These are phyloP conservation scores for Margaritispora aquatica DNA, from an alignment of 495 filamentous ascomycete genomes.

Conservation along the genomic window DNA sequence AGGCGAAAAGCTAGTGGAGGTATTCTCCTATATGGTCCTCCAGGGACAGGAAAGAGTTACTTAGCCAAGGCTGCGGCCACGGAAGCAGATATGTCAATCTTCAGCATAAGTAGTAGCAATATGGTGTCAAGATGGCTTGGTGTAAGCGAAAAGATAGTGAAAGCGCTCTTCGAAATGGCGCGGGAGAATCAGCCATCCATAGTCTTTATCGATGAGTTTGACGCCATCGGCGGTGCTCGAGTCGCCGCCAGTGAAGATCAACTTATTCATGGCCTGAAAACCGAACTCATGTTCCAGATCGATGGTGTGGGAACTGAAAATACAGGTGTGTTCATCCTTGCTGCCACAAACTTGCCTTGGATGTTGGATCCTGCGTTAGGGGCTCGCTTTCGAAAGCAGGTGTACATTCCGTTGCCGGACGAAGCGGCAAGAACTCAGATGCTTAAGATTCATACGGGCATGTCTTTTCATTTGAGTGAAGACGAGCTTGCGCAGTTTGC, in stretches of 20 bases:
- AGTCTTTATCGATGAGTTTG: conserved; percentile 98
- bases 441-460: too few relatives aligned
- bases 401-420: too few relatives aligned
- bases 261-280: conserved; percentile 83
- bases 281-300: conserved; percentile 91
- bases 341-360: conserved; percentile 87
- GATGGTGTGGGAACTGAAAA: conserved; percentile 75
- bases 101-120: conserved; percentile 90
- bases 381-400: conserved; percentile 44
- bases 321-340: conserved; percentile 82
- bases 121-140: conserved; percentile 96
- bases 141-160: conserved; percentile 92
- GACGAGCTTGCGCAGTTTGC: too few relatives aligned
- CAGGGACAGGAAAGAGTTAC: conserved; percentile 96
- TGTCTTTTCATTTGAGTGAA: too few relatives aligned
- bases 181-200: conserved; percentile 93
- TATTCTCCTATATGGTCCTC: conserved; percentile 76
- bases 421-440: too few relatives aligned
- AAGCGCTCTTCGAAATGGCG: conserved; percentile 95
- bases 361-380: conserved; percentile 93
- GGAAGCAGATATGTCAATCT: conserved; percentile 91
- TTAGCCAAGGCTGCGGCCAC: conserved; percentile 94
- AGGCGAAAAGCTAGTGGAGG: neutral
- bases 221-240: conserved; percentile 78
- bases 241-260: neutral